Evolutionary conservation across 495 filamentous ascomycete genomes (phyloP), one percentile per base, ranked within the genome.

Genomic region (Daldinia loculata): DNA sequence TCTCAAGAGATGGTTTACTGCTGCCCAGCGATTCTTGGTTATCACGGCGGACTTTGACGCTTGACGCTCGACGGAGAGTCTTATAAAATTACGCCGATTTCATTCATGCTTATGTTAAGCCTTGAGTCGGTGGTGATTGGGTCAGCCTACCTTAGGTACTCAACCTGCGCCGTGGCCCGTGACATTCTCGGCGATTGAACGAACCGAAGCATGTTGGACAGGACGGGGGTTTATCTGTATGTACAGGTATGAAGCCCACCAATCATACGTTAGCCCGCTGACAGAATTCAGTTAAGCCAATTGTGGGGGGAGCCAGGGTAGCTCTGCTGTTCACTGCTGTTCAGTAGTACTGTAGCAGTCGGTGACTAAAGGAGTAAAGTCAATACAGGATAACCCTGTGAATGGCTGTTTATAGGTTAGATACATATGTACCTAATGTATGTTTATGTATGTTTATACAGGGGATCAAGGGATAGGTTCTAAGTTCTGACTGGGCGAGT

Each of bases 171-270:
- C 62, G 61, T 66, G 30, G 48, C 61, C 24, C 62, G 61, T 66
- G 30, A 53, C 61, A 66, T 69, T 66, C 39, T 69, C 70, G 70
- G 70, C 66, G 48, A 73, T 69, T 64, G 70, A 69, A 69, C 70
- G 45, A 69, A 56, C 70, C 70, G 70, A 69, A 66, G 61, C 29
- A 26, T 45, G 39, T 58, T 61, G 19, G 55, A 61, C 52, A 55
- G 30, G 24, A 29, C 50, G 64, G 65, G 38, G 60, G 64, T 52
- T 53, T 53, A 29, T 61, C 64, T 52, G 64, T 62, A 66, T 39
- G 61, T 48, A 0, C 39, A 48, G 57, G 51, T 62, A 34, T 43
- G 43, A 66, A 29, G 27, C 56, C 56, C 56, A 50, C 66, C 70
- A 73, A 73, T 69, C 56, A 73, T 8, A 26, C 19, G 50, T 36